Conservation (phyloP, 1,284 basidiomycete genomes). For the Neotropicomus parvogracilis region DNA sequence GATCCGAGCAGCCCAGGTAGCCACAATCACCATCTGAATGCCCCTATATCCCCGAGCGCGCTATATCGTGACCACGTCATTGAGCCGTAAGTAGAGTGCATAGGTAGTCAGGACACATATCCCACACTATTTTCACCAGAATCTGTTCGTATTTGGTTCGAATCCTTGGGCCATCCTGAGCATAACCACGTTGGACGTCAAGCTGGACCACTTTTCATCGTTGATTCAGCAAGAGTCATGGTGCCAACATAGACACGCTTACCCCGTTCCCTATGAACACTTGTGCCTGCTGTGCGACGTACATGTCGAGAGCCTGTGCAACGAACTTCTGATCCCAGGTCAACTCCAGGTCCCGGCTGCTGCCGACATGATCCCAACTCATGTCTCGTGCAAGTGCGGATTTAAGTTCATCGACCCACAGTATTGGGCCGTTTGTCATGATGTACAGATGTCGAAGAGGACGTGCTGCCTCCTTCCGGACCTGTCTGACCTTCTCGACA, state of each 20-base stretch:
- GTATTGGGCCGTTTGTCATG: slow-evolving; percentile 50
- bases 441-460: slow-evolving; percentile 41
- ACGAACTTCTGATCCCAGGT: slow-evolving; percentile 40
- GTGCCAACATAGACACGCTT: not conserved
- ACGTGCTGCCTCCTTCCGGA: slow-evolving; percentile 26
- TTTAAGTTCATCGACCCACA: slow-evolving; percentile 48
- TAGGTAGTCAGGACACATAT: not conserved
- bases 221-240: slow-evolving; percentile 2
- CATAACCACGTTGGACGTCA: slow-evolving; percentile 53
- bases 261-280: slow-evolving; percentile 45
- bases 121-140: slow-evolving; percentile 19
- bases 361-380: slow-evolving; percentile 24
- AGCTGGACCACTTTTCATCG: slow-evolving; percentile 49
- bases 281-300: slow-evolving; percentile 41
- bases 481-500: slow-evolving; percentile 33
- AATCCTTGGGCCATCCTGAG: slow-evolving; percentile 38
- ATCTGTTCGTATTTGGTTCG: slow-evolving; percentile 24
- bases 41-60: not conserved
- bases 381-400: slow-evolving; percentile 31
- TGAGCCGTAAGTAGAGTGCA: not conserved
- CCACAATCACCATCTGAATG: not conserved
- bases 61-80: not conserved
- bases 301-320: slow-evolving; percentile 44
- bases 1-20: not conserved
- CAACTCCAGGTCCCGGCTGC: slow-evolving; percentile 37